Conservation (phyloP, 345 rosid genomes). For the Syzygium jambos region DNA sequence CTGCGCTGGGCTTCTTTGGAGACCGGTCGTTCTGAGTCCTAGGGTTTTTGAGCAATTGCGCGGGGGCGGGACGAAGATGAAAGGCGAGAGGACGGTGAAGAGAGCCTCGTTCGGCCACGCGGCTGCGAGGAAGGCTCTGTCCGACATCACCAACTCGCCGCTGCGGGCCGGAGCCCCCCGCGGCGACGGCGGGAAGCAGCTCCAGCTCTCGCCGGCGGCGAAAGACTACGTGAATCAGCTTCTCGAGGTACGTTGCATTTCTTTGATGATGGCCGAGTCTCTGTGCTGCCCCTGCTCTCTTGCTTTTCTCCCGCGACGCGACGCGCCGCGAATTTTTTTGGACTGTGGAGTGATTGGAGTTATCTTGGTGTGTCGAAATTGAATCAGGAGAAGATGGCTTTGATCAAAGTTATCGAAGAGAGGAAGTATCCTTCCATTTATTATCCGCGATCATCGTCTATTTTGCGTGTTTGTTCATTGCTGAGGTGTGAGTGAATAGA, state of each 20-base stretch:
- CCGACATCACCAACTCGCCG: conserved; percentile 60
- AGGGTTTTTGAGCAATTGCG: background rate
- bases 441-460: background rate
- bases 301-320: background rate
- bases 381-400: conserved; percentile 46
- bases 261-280: background rate
- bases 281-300: background rate
- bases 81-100: conserved; percentile 32
- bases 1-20: background rate
- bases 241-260: conserved; percentile 19
- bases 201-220: conserved; percentile 2
- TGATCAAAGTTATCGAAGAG: conserved; percentile 54
- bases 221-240: conserved; percentile 33
- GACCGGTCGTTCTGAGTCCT: background rate
- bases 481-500: background rate
- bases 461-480: background rate
- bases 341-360: background rate
- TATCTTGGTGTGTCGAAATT: background rate
- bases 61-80: conserved; percentile 1
- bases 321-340: background rate
- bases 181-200: conserved; percentile 3
- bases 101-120: conserved; percentile 38
- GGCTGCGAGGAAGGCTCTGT: conserved; percentile 36
- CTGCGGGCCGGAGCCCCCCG: conserved; percentile 14
- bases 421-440: conserved; percentile 54